A percentile compares a stretch with the other conserved stretches of the same genome.
Conservation (phyloP, 768 basidiomycete species). For the Panellus pusillus region DNA sequence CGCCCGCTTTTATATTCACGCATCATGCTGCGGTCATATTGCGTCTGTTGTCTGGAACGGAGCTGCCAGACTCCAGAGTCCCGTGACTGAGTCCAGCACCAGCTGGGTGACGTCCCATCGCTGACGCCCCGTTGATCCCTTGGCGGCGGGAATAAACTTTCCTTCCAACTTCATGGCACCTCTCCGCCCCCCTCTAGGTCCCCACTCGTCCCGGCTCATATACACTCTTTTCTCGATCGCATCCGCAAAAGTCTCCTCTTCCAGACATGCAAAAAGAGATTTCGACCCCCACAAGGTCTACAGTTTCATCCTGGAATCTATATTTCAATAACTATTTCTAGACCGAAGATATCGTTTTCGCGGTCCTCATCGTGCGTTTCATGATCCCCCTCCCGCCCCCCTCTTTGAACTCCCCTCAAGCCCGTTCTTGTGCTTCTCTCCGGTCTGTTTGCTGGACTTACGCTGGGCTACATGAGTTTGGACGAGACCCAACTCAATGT, state of each 20-base stretch:
- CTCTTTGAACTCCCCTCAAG: constrained; percentile 5
- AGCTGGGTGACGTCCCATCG: too few relatives aligned
- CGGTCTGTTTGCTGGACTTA: constrained; percentile 88
- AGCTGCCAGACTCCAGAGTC: too few relatives aligned
- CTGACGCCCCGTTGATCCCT: too few relatives aligned
- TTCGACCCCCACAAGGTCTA: constrained; percentile 17
- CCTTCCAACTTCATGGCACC: too few relatives aligned
- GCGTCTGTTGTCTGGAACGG: neutral
- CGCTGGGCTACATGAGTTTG: constrained; percentile 89
- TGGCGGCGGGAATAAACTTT: too few relatives aligned
- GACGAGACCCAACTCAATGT: constrained; percentile 88
- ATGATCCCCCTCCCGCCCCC: neutral
- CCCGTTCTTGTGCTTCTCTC: constrained; percentile 82
- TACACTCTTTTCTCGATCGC: constrained; percentile 43
- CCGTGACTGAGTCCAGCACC: too few relatives aligned
- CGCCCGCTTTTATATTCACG: neutral
- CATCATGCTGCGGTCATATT: neutral
- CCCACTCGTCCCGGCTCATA: constrained; percentile 43
- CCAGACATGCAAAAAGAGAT: constrained; percentile 7
- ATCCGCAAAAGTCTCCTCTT: constrained; percentile 28
- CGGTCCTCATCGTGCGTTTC: constrained; percentile 51
- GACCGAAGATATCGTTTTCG: constrained; percentile 35
- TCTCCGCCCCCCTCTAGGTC: constrained; percentile 4
- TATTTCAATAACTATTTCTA: neutral
- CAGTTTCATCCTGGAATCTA: neutral